Base-by-base conservation (phyloP, 768 basidiomycete genomes). In the Hydnum rufescens region DNA sequence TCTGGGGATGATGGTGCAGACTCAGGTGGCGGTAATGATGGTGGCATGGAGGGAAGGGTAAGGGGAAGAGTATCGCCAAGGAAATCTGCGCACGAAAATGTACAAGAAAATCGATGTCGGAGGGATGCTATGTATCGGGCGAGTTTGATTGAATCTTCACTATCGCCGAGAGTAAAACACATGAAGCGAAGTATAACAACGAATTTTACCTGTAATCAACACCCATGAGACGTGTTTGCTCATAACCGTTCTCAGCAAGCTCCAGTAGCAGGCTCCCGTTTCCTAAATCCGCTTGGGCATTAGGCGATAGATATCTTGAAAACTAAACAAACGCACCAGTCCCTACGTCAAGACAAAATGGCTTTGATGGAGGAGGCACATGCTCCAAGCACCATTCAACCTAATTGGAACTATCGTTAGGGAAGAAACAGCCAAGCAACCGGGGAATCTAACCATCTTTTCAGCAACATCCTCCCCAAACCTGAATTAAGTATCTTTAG, bases 241-340 rank as follows among this genome's bases (percentile, higher is more conserved):
- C 60, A 61, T 86, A 88, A 1, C 78, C 80, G 0, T 73, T 77
- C 25, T 82, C 78, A 36, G 68, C 67, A 29, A 89, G 70, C 0
- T 78, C 78, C 58, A 87, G 77, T 5, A 85, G 71, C 16, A 88
- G 65, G 1, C 76, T 74, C 42, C 86, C 86, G 57, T 88, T 89
- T 1, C 86, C 86, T 52, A 39, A 30, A 25, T 30, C 6, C 6
- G 32, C 49, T 29, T 13, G 32, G 29, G 18, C 28, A 25, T 50
- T 50, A 16, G 49, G 5, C 16, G 28, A 50, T 8, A 32, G 16
- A 16, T 13, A 31, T 25, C 16, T 30, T 16, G 25, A 8, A 16
- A 30, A 30, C 6, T 16, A 6, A 29, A 5, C 23, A 6, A 8
- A 13, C 49, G 6, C 25, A 50, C 49, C 49, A 30, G 75, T 76